Evolutionary conservation across 176 grass and related monocot species (phyloP).

Genomic region (Tillandsia leiboldiana): DNA sequence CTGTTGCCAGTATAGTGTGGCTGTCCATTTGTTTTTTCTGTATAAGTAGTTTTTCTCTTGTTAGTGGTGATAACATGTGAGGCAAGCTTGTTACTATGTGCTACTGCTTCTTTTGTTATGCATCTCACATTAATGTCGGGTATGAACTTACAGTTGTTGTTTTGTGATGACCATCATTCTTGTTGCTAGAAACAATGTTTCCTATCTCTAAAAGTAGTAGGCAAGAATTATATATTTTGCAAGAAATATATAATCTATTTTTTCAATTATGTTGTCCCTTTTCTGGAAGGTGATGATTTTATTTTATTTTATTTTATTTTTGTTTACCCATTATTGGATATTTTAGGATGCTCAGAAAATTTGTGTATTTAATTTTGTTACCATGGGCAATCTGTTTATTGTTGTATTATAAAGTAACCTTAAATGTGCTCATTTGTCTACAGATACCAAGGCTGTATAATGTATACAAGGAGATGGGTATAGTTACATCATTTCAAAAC

Average conservation of each 20-base stretch:
- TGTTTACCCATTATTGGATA: not conserved
- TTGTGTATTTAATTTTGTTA: not conserved
- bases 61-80: not conserved
- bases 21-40: not conserved
- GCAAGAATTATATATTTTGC: too few relatives aligned
- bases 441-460: constrained; percentile 97
- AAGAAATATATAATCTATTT: too few relatives aligned
- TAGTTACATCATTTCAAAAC: constrained; percentile 88
- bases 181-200: too few relatives aligned
- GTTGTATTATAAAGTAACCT: not conserved
- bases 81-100: not conserved
- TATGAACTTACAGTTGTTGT: too few relatives aligned
- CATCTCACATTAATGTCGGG: too few relatives aligned
- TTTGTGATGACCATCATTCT: too few relatives aligned
- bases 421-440: constrained; percentile 7
- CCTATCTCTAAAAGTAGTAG: too few relatives aligned
- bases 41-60: not conserved
- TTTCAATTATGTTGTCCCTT: too few relatives aligned
- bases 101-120: too few relatives aligned
- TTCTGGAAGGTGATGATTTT: too few relatives aligned
- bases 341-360: not conserved
- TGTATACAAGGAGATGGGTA: constrained; percentile 93
- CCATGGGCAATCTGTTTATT: constrained; percentile 1
- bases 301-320: not conserved
- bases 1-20: not conserved